Base-by-base conservation (phyloP, 2,329 filamentous ascomycete species). In the Stachybotrys chlorohalonatus region DNA sequence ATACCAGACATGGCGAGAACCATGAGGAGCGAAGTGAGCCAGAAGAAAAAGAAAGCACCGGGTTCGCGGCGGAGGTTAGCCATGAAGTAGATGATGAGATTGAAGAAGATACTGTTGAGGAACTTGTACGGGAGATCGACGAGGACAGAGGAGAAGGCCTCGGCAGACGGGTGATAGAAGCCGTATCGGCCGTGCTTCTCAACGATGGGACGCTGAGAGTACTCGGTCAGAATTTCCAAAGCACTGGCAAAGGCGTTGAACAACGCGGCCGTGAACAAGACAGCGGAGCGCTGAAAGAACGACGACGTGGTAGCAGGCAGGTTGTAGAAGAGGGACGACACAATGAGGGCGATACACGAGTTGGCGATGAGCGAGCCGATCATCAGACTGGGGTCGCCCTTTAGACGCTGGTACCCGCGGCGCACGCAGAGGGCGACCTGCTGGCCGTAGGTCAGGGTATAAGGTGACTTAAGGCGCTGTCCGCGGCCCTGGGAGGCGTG, bases 1-100 rank as follows among this genome's bases (percentile, higher is more conserved):
- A 86, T 70, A 74, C 83, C 84, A 50, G 80, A 84, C 83, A 86
- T 86, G 54, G 77, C 76, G 56, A 86, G 64, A 0, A 81, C 84
- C 30, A 78, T 76, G 47, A 77, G 67, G 64, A 85, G 74, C 3
- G 73, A 71, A 31, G 78, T 64, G 0, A 79, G 57, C 11, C 71
- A 62, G 62, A 73, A 78, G 61, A 72, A 76, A 63, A 78, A 78
- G 65, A 77, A 79, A 2, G 68, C 61, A 1, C 74, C 74, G 5
- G 75, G 66, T 30, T 74, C 71, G 16, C 73, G 67, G 15, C 71
- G 68, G 1, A 79, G 63, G 8, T 74, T 69, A 2, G 73, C 71
- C 75, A 78, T 77, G 60, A 79, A 78, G 58, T 79, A 79, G 13
- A 78, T 63, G 30, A 73, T 70, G n/a, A 76, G 61, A 47, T 73